Conservation (phyloP, 176 grass and related monocot genomes). For the Eremochloa ophiuroides region DNA sequence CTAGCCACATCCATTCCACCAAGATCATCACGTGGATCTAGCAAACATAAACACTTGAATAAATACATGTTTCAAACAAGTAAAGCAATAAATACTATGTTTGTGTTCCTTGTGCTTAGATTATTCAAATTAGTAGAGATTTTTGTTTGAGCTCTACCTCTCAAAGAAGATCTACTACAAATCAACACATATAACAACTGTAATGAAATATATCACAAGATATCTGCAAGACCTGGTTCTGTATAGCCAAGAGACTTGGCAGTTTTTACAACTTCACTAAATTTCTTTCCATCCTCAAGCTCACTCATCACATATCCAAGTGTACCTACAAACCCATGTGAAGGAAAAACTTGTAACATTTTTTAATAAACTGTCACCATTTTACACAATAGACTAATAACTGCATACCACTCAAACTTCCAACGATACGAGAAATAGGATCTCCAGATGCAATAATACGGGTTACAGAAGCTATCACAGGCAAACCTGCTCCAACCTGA, state of each 20-base stretch:
- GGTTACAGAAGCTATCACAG: constrained; percentile 79
- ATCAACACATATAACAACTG: not conserved
- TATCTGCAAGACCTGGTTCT: constrained; percentile 65
- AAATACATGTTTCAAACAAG: constrained; percentile 19
- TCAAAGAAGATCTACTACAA: not conserved
- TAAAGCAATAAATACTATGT: not conserved
- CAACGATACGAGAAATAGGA: constrained; percentile 72
- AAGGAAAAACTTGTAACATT: not conserved
- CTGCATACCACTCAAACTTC: constrained; percentile 78
- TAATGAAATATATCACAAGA: not conserved
- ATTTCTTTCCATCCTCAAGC: constrained; percentile 70
- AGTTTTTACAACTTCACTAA: constrained; percentile 81
- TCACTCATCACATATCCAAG: constrained; percentile 97
- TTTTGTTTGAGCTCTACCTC: not conserved
- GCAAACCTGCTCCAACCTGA: constrained; percentile 93
- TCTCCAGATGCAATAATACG: constrained; percentile 81
- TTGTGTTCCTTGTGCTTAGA: not conserved
- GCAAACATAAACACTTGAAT: constrained; percentile 13
- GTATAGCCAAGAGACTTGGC: constrained; percentile 91
- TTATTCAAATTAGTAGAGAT: not conserved
- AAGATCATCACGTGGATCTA: constrained; percentile 97
- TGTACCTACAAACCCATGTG: constrained; percentile 54
- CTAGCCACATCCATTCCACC: constrained; percentile 91
- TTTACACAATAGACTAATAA: constrained; percentile 11
- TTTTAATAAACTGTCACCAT: not conserved